These are phyloP conservation scores for Eucalyptus pumila DNA, from an alignment of 345 rosid genomes.

Conservation along the genomic window DNA sequence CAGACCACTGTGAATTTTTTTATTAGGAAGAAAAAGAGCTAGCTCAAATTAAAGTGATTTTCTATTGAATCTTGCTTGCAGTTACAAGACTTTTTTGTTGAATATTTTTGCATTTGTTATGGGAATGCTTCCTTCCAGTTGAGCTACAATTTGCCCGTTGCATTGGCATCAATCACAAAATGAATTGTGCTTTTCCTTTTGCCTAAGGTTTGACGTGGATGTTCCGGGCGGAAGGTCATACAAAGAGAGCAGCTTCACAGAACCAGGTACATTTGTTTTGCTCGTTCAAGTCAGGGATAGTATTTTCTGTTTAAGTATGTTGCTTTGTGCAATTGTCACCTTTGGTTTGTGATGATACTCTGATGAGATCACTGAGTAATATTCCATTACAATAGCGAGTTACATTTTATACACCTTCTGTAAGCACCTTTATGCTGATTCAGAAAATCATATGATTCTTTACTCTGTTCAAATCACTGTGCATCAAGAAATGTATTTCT, in stretches of 20 bases:
- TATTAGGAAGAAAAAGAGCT: not conserved
- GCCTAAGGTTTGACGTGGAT: constrained; percentile 83
- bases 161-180: not conserved
- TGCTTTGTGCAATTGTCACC: not conserved
- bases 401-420: not conserved
- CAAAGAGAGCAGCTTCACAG: constrained; percentile 84
- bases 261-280: constrained; percentile 44
- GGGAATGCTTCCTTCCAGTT: not conserved
- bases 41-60: not conserved
- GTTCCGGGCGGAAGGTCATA: constrained; percentile 82
- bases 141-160: not conserved
- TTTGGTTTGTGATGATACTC: not conserved
- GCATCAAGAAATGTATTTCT: not conserved
- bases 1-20: not conserved
- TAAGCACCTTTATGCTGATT: not conserved
- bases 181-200: not conserved
- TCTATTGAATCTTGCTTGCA: not conserved
- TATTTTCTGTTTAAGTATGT: not conserved
- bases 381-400: not conserved
- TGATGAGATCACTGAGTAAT: not conserved
- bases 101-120: not conserved
- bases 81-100: not conserved
- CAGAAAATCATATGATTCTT: not conserved
- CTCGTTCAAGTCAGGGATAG: not conserved
- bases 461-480: not conserved